Conservation (phyloP, 75 land plant species). For the Adiantum capillusveneris region DNA sequence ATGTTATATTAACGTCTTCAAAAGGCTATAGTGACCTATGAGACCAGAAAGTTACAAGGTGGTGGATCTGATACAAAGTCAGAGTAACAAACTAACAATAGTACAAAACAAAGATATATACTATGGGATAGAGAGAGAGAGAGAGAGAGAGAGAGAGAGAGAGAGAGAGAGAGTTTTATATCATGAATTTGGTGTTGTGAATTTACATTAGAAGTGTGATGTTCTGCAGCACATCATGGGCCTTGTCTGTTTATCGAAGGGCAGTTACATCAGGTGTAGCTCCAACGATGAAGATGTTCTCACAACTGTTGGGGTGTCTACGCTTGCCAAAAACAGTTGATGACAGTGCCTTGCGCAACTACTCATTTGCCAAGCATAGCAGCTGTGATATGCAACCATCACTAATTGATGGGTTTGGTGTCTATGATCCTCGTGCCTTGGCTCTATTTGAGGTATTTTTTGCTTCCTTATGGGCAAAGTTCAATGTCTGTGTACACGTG, state of each 20-base stretch:
- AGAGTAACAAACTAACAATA: no score
- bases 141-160: no score
- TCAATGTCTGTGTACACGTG: no score
- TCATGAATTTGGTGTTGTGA: slow-evolving; percentile 2
- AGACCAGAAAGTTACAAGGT: no score
- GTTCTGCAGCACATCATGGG: slow-evolving; percentile 59
- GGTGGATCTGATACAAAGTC: no score
- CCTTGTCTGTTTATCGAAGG: slow-evolving; percentile 61
- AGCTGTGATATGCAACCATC: slow-evolving; percentile 19
- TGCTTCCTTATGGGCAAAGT: not conserved
- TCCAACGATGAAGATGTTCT: slow-evolving; percentile 52
- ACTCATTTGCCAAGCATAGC: slow-evolving; percentile 29
- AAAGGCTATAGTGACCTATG: no score
- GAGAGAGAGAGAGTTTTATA: no score
- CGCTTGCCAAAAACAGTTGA: slow-evolving; percentile 46
- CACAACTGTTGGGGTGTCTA: slow-evolving; percentile 78
- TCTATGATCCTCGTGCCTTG: slow-evolving; percentile 82
- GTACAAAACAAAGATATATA: no score
- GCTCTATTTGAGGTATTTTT: slow-evolving; percentile 65
- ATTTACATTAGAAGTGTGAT: not conserved
- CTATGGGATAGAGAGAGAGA: no score
- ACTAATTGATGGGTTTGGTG: slow-evolving; percentile 70
- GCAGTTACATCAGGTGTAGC: slow-evolving; percentile 47
- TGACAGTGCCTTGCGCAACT: slow-evolving; percentile 23
- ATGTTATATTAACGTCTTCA: no score